These are phyloP conservation scores for Plasmodium relictum DNA, from an alignment of 169 alveolate species.

Conservation along the genomic window DNA sequence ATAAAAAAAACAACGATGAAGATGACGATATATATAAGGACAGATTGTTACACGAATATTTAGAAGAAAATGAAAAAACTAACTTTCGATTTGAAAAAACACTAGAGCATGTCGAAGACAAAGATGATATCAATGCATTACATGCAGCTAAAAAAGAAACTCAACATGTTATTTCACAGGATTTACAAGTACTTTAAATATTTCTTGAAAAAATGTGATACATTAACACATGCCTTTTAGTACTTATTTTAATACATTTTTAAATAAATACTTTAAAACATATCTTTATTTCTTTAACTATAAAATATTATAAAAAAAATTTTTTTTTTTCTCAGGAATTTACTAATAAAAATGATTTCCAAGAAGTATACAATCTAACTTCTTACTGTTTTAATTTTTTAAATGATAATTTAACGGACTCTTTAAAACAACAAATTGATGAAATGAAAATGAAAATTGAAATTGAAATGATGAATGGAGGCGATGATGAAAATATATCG, in stretches of 20 bases:
- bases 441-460: conserved; percentile 72
- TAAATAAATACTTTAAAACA: neutral
- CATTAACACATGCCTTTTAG: neutral
- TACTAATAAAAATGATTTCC: conserved; percentile 37
- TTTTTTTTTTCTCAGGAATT: conserved; percentile 26
- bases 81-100: conserved; percentile 87
- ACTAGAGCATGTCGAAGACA: conserved; percentile 89
- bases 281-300: neutral
- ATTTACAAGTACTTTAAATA: conserved; percentile 19
- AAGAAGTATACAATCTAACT: conserved; percentile 43
- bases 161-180: conserved; percentile 37
- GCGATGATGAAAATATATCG: conserved; percentile 12
- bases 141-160: conserved; percentile 84
- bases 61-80: conserved; percentile 26
- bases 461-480: conserved; percentile 67
- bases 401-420: conserved; percentile 46
- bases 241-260: neutral
- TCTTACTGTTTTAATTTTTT: conserved; percentile 68
- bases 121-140: conserved; percentile 89
- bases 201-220: too few relatives aligned
- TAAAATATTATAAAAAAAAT: too few relatives aligned
- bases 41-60: conserved; percentile 42
- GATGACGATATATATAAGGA: conserved; percentile 63
- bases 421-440: conserved; percentile 55
- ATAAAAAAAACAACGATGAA: conserved; percentile 61